Evolutionary conservation across 2,329 filamentous ascomycete species (phyloP).

Genomic region (Ceratocystis smalleyi): DNA sequence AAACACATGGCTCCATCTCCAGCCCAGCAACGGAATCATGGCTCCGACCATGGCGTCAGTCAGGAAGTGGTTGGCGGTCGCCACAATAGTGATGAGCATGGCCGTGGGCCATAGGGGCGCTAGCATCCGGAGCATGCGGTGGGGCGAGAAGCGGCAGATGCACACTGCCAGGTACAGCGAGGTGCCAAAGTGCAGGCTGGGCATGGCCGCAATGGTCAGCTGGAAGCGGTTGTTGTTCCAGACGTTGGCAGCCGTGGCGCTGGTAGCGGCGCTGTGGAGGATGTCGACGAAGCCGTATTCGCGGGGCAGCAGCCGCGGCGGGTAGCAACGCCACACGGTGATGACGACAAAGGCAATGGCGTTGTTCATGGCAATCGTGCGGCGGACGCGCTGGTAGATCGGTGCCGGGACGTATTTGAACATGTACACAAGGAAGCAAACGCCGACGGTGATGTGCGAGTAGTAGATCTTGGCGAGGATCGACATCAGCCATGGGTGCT

Average conservation of each 20-base stretch:
- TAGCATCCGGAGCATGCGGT: constrained; percentile 24
- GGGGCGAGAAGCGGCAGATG: constrained; percentile 27
- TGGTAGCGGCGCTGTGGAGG: constrained; percentile 24
- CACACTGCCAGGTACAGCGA: constrained; percentile 25
- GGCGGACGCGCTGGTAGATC: constrained; percentile 29
- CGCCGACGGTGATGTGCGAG: constrained; percentile 31
- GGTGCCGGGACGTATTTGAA: constrained; percentile 30
- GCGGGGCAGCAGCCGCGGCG: constrained; percentile 32
- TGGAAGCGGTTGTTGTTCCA: constrained; percentile 34
- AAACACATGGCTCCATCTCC: constrained; percentile 22
- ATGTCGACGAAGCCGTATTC: constrained; percentile 34
- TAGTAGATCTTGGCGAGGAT: constrained; percentile 30
- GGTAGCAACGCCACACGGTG: constrained; percentile 32
- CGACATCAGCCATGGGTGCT: constrained; percentile 25
- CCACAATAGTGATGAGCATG: constrained; percentile 29
- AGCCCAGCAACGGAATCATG: constrained; percentile 24
- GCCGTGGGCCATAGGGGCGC: constrained; percentile 29
- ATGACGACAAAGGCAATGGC: constrained; percentile 33
- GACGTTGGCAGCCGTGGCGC: constrained; percentile 20
- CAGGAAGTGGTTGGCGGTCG: constrained; percentile 29
- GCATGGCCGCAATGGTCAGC: constrained; percentile 35
- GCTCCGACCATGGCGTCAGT: constrained; percentile 26
- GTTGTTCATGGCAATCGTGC: constrained; percentile 34
- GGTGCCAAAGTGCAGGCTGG: constrained; percentile 33
- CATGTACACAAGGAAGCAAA: constrained; percentile 32